A percentile compares a stretch with the other conserved stretches of the same genome.
These are phyloP conservation scores for Posidonia australis DNA, from an alignment of 106 monocot genomes.

Conservation along the genomic window DNA sequence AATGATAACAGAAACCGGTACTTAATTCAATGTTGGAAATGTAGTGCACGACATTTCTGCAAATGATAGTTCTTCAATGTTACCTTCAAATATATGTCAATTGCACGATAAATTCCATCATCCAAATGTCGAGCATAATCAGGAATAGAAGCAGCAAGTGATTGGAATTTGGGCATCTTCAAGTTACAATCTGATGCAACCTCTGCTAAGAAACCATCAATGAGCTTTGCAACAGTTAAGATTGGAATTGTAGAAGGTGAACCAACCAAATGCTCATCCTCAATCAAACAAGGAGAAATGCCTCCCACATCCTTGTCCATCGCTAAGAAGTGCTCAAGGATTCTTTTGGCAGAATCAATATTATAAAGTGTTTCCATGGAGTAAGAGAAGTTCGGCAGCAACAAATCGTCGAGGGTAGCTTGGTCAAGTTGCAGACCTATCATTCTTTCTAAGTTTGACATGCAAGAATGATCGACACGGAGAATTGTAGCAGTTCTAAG, in stretches of 20 bases:
- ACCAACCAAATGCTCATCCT: conserved; percentile 27
- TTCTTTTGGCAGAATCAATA: conserved; percentile 7
- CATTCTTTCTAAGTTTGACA: conserved; percentile 9
- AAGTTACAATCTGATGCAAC: conserved; percentile 56
- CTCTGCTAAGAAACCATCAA: conserved; percentile 60
- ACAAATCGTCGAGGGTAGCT: conserved; percentile 17
- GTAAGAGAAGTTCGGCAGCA: conserved; percentile 14
- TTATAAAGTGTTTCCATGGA: conserved; percentile 16
- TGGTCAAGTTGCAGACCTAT: conserved; percentile 13
- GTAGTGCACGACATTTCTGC: neutral
- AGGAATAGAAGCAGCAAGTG: conserved; percentile 43
- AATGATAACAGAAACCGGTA: too few species aligned
- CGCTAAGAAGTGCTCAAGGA: conserved; percentile 13
- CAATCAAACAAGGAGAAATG: conserved; percentile 21
- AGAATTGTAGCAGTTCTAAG: conserved; percentile 13
- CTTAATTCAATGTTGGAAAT: neutral
- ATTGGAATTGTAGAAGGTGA: conserved; percentile 40
- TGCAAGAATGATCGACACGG: conserved; percentile 1
- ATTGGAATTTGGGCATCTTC: conserved; percentile 43
- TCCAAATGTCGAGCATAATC: conserved; percentile 49
- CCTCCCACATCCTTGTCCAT: neutral
- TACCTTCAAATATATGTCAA: conserved; percentile 76
- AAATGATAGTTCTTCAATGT: neutral
- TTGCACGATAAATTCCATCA: conserved; percentile 67
- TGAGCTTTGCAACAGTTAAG: conserved; percentile 34